Percentiles rank a stretch among this genome's conserved stretches.
phyloP scores from a whole-genome alignment of 306 rosid genomes.

The Lathyrus oleraceus region DNA sequence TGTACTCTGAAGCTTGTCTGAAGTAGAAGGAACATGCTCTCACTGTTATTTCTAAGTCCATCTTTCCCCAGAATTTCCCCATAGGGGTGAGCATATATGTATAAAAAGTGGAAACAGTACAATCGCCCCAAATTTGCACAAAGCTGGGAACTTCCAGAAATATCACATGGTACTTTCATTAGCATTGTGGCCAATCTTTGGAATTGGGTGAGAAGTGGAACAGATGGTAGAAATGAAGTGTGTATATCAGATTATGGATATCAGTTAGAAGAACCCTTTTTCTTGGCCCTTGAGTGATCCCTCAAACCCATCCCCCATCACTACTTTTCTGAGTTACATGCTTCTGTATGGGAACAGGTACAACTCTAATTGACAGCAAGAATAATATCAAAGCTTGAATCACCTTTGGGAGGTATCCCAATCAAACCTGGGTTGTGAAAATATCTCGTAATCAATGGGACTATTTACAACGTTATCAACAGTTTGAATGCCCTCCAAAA shows the following conservation, averaged over 20 bases:
- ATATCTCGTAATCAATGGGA: slow-evolving; percentile 81
- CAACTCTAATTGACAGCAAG: slow-evolving; percentile 29
- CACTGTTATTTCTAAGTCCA: not conserved
- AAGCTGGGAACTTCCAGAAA: slow-evolving; percentile 9
- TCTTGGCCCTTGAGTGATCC: not conserved
- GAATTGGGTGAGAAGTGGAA: slow-evolving; percentile 17
- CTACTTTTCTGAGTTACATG: not conserved
- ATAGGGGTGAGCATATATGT: not conserved
- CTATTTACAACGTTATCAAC: slow-evolving; percentile 70
- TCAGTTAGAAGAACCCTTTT: slow-evolving; percentile 29
- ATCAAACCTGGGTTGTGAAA: slow-evolving; percentile 88
- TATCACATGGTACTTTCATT: slow-evolving; percentile 26
- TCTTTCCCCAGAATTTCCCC: not conserved
- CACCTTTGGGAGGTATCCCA: slow-evolving; percentile 79
- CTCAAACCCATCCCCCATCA: slow-evolving; percentile 26
- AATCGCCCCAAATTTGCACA: slow-evolving; percentile 18
- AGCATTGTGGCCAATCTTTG: slow-evolving; percentile 28
- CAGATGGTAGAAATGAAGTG: slow-evolving; percentile 26
- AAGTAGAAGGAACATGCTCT: not conserved
- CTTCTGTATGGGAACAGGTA: slow-evolving; percentile 29
- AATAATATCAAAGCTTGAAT: slow-evolving; percentile 34
- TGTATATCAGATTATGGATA: slow-evolving; percentile 36
- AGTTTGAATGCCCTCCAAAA: slow-evolving; percentile 78
- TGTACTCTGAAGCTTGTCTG: not conserved
- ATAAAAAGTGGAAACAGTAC: slow-evolving; percentile 1